Conservation (phyloP, 2,329 filamentous ascomycete species). For the Hawksworthiomyces lignivorus region DNA sequence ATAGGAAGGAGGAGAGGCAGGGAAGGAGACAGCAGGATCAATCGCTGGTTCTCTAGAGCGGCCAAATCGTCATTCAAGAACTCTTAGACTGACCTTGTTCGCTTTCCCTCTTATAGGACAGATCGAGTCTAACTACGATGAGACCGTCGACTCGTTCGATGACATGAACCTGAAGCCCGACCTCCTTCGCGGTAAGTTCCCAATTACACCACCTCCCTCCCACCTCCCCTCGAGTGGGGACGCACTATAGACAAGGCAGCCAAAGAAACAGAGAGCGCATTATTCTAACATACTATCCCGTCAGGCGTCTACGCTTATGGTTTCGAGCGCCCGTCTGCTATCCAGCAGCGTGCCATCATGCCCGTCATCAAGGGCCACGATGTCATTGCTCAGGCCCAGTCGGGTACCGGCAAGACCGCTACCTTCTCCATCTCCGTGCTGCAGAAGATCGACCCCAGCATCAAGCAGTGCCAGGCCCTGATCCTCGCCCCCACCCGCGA, state of each 20-base stretch:
- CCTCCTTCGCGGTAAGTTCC: conserved; percentile 75
- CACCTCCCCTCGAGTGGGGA: too few relatives aligned
- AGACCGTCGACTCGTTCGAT: conserved; percentile 98
- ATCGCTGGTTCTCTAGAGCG: too few relatives aligned
- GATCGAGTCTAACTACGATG: conserved; percentile 99
- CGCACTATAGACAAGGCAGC: too few relatives aligned
- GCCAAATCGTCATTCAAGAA: too few relatives aligned
- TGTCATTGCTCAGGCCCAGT: conserved; percentile 99
- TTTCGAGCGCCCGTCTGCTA: conserved; percentile 99
- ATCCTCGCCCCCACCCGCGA: conserved; percentile 98
- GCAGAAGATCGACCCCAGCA: conserved; percentile 91
- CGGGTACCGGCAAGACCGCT: conserved; percentile 98
- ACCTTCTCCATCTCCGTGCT: conserved; percentile 99
- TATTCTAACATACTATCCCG: conserved; percentile 2
- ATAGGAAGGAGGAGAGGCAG: too few relatives aligned
- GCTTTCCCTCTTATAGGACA: conserved; percentile 56
- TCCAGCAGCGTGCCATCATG: conserved; percentile 99
- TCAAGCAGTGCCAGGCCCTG: conserved; percentile 96
- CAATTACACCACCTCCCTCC: too few relatives aligned
- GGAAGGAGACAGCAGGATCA: too few relatives aligned
- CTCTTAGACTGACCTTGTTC: too few relatives aligned
- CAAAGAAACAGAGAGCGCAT: not conserved
- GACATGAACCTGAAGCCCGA: conserved; percentile 95
- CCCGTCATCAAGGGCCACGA: conserved; percentile 99
- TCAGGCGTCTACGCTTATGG: conserved; percentile 95